Conservation (phyloP, 2,329 filamentous ascomycete species). For the Beauveria scarabaeidicola region DNA sequence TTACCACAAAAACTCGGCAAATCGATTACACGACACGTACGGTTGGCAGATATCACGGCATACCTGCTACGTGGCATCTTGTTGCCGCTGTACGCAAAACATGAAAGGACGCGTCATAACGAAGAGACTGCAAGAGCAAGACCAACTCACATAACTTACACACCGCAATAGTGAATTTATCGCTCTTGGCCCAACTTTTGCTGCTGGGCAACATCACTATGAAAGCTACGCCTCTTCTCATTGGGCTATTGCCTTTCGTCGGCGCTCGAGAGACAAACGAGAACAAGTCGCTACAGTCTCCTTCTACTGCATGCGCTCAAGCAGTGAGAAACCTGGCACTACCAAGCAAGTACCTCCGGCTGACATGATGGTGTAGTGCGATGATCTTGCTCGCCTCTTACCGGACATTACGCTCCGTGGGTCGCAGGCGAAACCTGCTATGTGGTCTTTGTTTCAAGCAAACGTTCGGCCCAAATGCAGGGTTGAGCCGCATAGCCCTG, state of each 20-base stretch:
- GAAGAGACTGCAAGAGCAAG: too few species aligned
- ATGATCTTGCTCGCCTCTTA: background rate
- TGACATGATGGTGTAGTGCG: background rate
- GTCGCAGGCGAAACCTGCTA: background rate
- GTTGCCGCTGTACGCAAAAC: too few species aligned
- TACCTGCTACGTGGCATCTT: too few species aligned
- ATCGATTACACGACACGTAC: too few species aligned
- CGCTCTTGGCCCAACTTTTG: too few species aligned
- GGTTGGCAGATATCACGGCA: too few species aligned
- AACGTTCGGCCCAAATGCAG: background rate
- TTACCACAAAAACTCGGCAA: too few species aligned
- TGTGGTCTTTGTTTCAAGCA: background rate
- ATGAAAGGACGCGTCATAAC: too few species aligned
- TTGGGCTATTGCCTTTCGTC: background rate
- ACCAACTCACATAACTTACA: too few species aligned
- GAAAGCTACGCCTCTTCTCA: background rate
- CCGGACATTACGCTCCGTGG: background rate
- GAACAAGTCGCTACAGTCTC: background rate
- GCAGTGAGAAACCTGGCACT: background rate
- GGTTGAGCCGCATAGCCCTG: background rate
- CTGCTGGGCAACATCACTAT: too few species aligned
- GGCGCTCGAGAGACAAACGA: background rate
- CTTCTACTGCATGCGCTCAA: background rate
- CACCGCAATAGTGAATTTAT: too few species aligned
- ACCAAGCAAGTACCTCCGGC: background rate